Conservation (phyloP, 495 filamentous ascomycete genomes). For the Bacidia rubella region DNA sequence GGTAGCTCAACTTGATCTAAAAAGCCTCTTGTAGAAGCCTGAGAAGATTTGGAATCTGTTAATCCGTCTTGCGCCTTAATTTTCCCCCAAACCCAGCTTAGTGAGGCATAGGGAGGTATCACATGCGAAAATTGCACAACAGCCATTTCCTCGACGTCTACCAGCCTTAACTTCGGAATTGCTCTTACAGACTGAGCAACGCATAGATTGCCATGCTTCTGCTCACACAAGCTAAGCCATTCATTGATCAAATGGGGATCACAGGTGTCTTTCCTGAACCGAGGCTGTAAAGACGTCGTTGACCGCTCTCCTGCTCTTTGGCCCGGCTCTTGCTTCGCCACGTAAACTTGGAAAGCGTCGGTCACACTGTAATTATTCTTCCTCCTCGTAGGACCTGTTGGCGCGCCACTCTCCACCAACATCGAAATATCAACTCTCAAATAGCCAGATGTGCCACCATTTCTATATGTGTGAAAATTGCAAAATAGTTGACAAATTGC, state of each 20-base stretch:
- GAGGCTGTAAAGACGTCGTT: not conserved
- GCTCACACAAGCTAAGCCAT: not conserved
- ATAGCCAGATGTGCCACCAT: not conserved
- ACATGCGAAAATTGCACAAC: not conserved
- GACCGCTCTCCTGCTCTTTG: not conserved
- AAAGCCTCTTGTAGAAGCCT: not conserved
- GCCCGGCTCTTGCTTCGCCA: not conserved
- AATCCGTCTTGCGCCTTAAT: not conserved
- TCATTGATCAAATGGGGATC: not conserved
- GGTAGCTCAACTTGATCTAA: conserved; percentile 3
- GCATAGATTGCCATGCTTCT: not conserved
- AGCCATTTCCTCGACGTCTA: not conserved
- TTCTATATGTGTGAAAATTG: not conserved
- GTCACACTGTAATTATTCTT: not conserved
- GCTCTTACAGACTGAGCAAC: not conserved
- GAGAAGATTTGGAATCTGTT: not conserved
- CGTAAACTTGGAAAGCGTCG: not conserved
- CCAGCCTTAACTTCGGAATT: not conserved
- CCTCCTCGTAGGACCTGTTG: not conserved
- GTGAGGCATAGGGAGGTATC: not conserved
- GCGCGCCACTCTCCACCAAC: not conserved
- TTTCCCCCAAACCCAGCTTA: conserved; percentile 6
- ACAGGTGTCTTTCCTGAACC: not conserved
- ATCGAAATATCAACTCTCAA: not conserved
- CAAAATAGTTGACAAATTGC: not conserved